A percentile compares a stretch with the other conserved stretches of the same genome.
Conservation (phyloP, 1,284 basidiomycete species). For the Agaricales sp. region DNA sequence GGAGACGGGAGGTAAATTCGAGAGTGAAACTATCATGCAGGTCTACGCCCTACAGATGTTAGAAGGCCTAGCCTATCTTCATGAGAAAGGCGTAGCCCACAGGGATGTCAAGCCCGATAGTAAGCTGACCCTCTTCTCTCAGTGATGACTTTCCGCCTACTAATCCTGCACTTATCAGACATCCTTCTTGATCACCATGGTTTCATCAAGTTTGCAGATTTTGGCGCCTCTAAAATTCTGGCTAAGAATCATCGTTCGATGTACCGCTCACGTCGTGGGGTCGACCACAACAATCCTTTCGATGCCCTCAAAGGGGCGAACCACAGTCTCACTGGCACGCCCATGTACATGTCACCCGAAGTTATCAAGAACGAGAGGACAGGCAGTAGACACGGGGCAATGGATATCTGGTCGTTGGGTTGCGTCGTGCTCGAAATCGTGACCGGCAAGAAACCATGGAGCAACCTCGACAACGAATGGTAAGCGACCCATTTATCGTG, state of each 20-base stretch:
- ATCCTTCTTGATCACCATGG: constrained; percentile 92
- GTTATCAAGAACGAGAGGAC: constrained; percentile 90
- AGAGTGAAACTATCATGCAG: constrained; percentile 94
- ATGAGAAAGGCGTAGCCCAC: constrained; percentile 89
- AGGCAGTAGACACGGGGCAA: constrained; percentile 88
- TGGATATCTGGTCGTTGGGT: constrained; percentile 97
- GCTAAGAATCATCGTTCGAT: constrained; percentile 89
- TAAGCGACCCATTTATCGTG: constrained; percentile 25
- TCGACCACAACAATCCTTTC: constrained; percentile 18
- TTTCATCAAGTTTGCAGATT: constrained; percentile 97
- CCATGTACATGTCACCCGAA: constrained; percentile 99
- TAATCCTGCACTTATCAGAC: constrained; percentile 52
- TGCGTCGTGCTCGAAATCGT: constrained; percentile 96
- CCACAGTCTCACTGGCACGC: constrained; percentile 91
- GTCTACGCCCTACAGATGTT: constrained; percentile 97
- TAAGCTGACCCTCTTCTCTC: constrained; percentile 32
- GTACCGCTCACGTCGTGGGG: constrained; percentile 56
- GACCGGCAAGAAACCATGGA: constrained; percentile 96
- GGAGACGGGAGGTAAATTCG: constrained; percentile 92
- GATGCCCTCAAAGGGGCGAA: constrained; percentile 35
- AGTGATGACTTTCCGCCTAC: constrained; percentile 8
- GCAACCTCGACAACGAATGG: constrained; percentile 99
- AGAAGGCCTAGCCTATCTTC: constrained; percentile 89
- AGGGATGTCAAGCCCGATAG: constrained; percentile 99
- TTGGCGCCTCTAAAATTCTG: constrained; percentile 96